Conservation (phyloP, 2,329 filamentous ascomycete species). For the Beauveria sp. region DNA sequence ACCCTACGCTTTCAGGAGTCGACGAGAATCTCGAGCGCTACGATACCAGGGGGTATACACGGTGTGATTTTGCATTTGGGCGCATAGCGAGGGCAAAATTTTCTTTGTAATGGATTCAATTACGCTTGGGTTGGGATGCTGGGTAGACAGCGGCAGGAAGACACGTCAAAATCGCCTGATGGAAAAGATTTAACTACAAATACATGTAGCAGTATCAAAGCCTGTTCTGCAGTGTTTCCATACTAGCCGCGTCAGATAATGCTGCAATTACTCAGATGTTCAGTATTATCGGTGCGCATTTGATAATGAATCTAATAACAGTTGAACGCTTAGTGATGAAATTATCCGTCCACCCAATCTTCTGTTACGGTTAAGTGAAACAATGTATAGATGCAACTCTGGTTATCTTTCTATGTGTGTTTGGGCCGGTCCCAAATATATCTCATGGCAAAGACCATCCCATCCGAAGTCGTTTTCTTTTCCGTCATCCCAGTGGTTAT, state of each 20-base stretch:
- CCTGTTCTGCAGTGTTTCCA: background rate
- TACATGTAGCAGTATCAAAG: background rate
- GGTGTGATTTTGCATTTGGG: constrained; percentile 11
- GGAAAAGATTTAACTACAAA: background rate
- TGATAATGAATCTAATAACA: background rate
- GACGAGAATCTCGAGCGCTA: background rate
- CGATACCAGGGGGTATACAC: background rate
- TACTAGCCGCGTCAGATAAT: background rate
- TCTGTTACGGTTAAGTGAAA: background rate
- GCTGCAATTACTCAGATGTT: background rate
- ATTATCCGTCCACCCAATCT: background rate
- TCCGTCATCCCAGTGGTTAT: background rate
- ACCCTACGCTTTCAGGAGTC: background rate
- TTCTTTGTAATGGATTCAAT: constrained; percentile 9
- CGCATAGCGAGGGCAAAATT: constrained; percentile 14
- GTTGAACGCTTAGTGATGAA: background rate
- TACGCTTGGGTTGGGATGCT: constrained; percentile 7
- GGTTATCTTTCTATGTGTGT: background rate
- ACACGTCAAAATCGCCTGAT: background rate
- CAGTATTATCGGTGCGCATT: background rate
- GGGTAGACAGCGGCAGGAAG: background rate
- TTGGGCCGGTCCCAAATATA: background rate
- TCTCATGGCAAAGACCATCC: background rate
- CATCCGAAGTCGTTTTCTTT: background rate
- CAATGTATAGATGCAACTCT: background rate